A percentile compares a stretch with the other conserved stretches of the same genome.
Evolutionary conservation across 208 protist genomes (phyloP).

Genomic region (Naegleria lovaniensis): DNA sequence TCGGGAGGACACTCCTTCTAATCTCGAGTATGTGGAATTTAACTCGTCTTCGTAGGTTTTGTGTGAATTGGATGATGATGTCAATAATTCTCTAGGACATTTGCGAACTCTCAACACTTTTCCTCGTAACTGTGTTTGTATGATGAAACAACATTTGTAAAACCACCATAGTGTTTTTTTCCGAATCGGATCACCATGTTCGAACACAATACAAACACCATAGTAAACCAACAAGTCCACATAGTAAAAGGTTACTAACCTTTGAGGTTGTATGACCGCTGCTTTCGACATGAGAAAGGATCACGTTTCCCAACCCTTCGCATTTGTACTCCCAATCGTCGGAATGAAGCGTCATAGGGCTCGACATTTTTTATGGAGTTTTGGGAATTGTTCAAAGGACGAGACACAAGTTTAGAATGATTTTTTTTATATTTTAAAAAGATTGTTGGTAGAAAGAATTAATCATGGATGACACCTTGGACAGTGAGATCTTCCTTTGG

Average conservation of each 20-base stretch:
- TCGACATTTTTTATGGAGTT: not conserved
- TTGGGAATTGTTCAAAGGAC: too few species aligned
- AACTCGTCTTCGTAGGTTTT: not conserved
- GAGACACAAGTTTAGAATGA: not conserved
- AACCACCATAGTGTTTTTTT: too few species aligned
- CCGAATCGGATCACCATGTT: too few species aligned
- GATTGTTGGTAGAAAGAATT: not conserved
- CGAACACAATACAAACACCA: too few species aligned
- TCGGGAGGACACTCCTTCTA: not conserved
- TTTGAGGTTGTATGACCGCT: too few species aligned
- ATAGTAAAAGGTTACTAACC: too few species aligned
- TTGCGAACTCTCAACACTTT: not conserved
- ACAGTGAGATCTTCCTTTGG: constrained; percentile 55
- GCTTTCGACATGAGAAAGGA: not conserved
- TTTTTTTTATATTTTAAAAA: not conserved
- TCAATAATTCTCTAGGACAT: not conserved
- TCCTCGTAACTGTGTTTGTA: not conserved
- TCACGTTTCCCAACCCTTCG: not conserved
- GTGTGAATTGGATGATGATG: not conserved
- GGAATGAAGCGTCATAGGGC: not conserved
- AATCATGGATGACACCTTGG: not conserved
- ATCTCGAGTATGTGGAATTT: not conserved
- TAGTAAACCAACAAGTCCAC: too few species aligned
- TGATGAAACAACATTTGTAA: too few species aligned
- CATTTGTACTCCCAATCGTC: not conserved